Evolutionary conservation across 495 filamentous ascomycete genomes (phyloP).

Genomic region (Gamarada debralockiae): DNA sequence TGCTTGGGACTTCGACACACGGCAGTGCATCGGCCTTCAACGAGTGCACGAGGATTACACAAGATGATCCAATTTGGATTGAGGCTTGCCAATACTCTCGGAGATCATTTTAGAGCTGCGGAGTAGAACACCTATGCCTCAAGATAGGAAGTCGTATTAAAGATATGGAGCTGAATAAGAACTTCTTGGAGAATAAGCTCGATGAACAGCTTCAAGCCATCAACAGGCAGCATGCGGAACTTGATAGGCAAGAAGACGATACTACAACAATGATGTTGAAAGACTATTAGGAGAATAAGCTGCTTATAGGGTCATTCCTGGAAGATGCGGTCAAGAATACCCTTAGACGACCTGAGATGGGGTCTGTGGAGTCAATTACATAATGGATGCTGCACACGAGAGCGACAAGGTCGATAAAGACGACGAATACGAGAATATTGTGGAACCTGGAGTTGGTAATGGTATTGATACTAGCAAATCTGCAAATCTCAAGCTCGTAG

Average conservation of each 20-base stretch:
- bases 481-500: not conserved
- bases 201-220: slow-evolving; percentile 28
- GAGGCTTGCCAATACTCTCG: slow-evolving; percentile 26
- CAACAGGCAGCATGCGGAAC: slow-evolving; percentile 26
- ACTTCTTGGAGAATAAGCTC: slow-evolving; percentile 32
- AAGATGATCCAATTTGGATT: slow-evolving; percentile 29
- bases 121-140: slow-evolving; percentile 32
- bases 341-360: slow-evolving; percentile 19
- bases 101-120: slow-evolving; percentile 27
- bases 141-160: slow-evolving; percentile 33
- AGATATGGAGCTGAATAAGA: slow-evolving; percentile 39
- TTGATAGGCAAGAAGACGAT: slow-evolving; percentile 30
- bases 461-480: not conserved
- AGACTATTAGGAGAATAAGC: slow-evolving; percentile 30
- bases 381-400: too few relatives aligned
- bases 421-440: not conserved
- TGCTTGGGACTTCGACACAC: slow-evolving; percentile 34
- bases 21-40: slow-evolving; percentile 33
- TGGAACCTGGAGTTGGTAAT: too few relatives aligned
- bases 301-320: slow-evolving; percentile 31
- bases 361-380: slow-evolving; percentile 1
- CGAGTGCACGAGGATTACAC: slow-evolving; percentile 26
- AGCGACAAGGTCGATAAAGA: slow-evolving; percentile 4
- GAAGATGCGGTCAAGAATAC: slow-evolving; percentile 30
- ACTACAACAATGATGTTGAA: slow-evolving; percentile 24